phyloP scores from a whole-genome alignment of 2,329 filamentous ascomycete species.

The Chaetomiaceae sp. region DNA sequence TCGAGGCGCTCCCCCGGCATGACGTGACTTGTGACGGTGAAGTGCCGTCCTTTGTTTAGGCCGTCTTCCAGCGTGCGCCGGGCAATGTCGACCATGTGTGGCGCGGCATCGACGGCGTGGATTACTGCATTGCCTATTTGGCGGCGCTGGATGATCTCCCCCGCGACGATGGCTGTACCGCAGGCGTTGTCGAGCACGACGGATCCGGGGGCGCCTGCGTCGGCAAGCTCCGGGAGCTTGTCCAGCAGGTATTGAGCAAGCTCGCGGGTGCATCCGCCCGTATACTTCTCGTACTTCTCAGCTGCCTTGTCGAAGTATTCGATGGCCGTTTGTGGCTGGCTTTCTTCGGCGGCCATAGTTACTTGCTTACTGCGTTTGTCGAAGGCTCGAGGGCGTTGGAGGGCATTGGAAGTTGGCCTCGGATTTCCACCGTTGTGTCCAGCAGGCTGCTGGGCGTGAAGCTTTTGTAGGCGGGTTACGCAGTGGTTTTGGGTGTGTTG shows the following conservation, averaged over 20 bases:
- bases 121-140: no score
- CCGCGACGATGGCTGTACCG: no score
- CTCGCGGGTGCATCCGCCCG: not conserved
- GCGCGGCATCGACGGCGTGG: not conserved
- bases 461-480: not conserved
- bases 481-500: not conserved
- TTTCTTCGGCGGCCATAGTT: not conserved
- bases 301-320: not conserved
- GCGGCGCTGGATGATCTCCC: no score
- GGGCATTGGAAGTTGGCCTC: no score
- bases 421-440: no score
- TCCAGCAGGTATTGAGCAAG: not conserved
- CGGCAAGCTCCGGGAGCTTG: not conserved
- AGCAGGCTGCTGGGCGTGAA: not conserved
- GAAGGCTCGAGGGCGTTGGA: no score
- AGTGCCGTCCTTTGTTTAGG: not conserved
- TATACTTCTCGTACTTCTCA: not conserved
- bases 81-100: not conserved
- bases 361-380: no score
- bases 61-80: not conserved
- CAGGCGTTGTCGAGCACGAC: no score
- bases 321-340: not conserved
- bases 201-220: not conserved
- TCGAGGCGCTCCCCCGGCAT: not conserved
- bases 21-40: not conserved